Evolutionary conservation across 257 asterid species (phyloP).

Genomic region (Paraleonurus japonicus): DNA sequence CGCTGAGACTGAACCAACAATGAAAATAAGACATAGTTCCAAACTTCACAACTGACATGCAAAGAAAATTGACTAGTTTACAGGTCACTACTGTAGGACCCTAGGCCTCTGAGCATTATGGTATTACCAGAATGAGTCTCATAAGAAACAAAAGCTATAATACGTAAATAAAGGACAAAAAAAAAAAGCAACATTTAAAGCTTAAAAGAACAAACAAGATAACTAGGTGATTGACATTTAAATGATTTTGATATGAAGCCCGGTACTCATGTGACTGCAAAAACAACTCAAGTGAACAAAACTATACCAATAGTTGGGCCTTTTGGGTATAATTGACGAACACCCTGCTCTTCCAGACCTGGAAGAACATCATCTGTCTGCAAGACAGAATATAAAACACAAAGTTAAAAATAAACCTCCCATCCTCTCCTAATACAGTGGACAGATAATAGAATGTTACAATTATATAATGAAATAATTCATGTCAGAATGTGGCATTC

Average conservation of each 20-base stretch:
- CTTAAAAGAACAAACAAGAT: constrained; percentile 3
- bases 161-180: constrained; percentile 9
- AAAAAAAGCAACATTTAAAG: background rate
- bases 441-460: background rate
- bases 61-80: background rate
- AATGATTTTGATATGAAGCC: constrained; percentile 2
- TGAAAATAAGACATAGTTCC: background rate
- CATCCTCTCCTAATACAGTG: constrained; percentile 7
- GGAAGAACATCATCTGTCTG: constrained; percentile 96
- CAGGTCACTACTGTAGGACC: background rate
- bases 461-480: background rate
- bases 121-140: background rate
- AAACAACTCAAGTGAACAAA: constrained; percentile 1
- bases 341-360: constrained; percentile 94
- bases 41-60: background rate
- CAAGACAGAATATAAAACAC: constrained; percentile 22
- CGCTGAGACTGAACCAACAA: background rate
- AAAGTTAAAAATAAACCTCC: constrained; percentile 6
- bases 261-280: background rate
- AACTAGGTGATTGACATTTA: constrained; percentile 1
- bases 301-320: constrained; percentile 73
- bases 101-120: background rate
- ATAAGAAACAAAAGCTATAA: background rate
- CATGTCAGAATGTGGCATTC: constrained; percentile 2
- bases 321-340: constrained; percentile 84